phyloP scores from a whole-genome alignment of 139 green algal species.

The Coelastrella sp. region DNA sequence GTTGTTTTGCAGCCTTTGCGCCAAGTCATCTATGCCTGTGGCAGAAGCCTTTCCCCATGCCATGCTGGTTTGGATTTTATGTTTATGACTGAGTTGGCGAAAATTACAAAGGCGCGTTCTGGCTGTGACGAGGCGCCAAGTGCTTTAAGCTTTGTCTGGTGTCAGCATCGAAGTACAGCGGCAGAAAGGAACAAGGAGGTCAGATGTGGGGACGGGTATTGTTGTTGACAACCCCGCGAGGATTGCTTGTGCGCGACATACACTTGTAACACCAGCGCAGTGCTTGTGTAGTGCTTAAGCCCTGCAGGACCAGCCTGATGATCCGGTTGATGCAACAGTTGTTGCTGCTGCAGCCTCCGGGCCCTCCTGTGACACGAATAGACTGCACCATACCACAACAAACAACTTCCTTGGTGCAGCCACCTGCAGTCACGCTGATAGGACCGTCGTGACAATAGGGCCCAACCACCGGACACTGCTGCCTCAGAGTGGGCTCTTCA shows the following conservation, averaged over 20 bases:
- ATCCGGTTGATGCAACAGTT: not conserved
- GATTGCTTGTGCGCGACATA: too few species aligned
- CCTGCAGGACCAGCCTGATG: not conserved
- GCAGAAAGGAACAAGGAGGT: too few species aligned
- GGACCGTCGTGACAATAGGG: too few species aligned
- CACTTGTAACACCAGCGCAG: too few species aligned
- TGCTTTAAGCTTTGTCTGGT: not conserved
- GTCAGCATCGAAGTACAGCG: too few species aligned
- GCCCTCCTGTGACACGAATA: not conserved
- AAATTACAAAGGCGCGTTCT: too few species aligned
- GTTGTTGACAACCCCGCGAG: too few species aligned
- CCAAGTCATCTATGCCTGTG: conserved; percentile 50
- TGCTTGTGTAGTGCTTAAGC: too few species aligned
- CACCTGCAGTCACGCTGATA: not conserved
- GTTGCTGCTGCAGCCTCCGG: not conserved
- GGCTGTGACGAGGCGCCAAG: too few species aligned
- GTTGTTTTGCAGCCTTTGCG: conserved; percentile 38
- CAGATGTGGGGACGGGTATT: too few species aligned
- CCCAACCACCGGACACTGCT: too few species aligned
- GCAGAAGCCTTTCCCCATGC: conserved; percentile 51
- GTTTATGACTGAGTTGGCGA: not conserved
- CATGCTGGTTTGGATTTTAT: conserved; percentile 23
- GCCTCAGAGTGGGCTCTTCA: too few species aligned
- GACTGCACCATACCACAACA: not conserved
- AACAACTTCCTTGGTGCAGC: not conserved